Evolutionary conservation across 2,329 filamentous ascomycete genomes (phyloP).

Genomic region (Amphichorda felina): DNA sequence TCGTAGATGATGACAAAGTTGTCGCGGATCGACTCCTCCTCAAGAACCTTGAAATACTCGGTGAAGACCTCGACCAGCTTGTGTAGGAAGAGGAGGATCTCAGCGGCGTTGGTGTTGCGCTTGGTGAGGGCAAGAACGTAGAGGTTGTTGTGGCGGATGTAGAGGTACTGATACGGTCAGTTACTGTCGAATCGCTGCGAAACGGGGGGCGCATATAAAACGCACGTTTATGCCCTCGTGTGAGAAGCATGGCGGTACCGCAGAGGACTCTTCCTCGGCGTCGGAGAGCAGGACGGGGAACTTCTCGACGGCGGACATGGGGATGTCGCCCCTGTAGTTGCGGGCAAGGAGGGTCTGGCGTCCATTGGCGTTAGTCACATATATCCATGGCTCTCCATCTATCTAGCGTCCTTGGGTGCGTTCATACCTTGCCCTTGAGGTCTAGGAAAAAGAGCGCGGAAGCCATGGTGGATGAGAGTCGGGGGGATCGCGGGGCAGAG

Average conservation of each 20-base stretch:
- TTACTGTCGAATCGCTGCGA: too few species aligned
- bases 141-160: slow-evolving; percentile 98
- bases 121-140: slow-evolving; percentile 97
- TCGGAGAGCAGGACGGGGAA: slow-evolving; percentile 93
- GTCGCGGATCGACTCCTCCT: slow-evolving; percentile 97
- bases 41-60: slow-evolving; percentile 98
- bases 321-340: slow-evolving; percentile 97
- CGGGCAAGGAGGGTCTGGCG: slow-evolving; percentile 86
- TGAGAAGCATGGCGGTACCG: slow-evolving; percentile 94
- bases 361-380: background rate
- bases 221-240: slow-evolving; percentile 95
- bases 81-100: slow-evolving; percentile 96
- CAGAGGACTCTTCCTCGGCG: slow-evolving; percentile 97
- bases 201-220: too few species aligned
- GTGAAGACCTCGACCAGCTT: slow-evolving; percentile 98
- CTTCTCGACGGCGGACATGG: slow-evolving; percentile 98
- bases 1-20: slow-evolving; percentile 99
- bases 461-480: slow-evolving; percentile 54
- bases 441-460: slow-evolving; percentile 98
- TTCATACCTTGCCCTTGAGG: slow-evolving; percentile 90
- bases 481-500: slow-evolving; percentile 12
- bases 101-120: slow-evolving; percentile 96
- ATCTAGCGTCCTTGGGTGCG: background rate
- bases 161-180: slow-evolving; percentile 78
- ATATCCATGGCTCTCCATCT: background rate